Percentiles rank a stretch among this genome's conserved stretches.
phyloP scores from a whole-genome alignment of 177 flowering plant species.

The Telopea speciosissima region DNA sequence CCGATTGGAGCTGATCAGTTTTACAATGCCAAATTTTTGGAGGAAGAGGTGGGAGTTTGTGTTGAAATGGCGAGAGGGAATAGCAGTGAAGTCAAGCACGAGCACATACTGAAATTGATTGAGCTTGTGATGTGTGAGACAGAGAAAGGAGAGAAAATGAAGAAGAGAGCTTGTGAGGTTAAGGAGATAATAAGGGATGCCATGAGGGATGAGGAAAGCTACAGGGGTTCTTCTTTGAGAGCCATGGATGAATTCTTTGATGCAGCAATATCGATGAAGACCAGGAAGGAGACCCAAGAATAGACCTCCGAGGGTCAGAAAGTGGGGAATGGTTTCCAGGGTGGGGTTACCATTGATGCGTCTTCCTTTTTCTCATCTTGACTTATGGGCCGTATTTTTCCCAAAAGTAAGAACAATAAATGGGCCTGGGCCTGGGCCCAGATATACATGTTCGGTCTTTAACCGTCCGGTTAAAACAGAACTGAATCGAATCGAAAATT shows the following conservation, averaged over 20 bases:
- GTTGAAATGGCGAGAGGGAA: conserved; percentile 5
- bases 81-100: not conserved
- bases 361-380: too few relatives aligned
- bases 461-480: too few relatives aligned
- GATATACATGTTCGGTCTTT: too few relatives aligned
- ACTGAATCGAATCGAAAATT: too few relatives aligned
- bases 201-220: conserved; percentile 14
- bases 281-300: too few relatives aligned
- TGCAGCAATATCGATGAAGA: not conserved
- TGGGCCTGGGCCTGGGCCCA: too few relatives aligned
- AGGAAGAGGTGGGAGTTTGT: conserved; percentile 3
- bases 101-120: conserved; percentile 17
- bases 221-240: conserved; percentile 25
- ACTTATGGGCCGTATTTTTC: too few relatives aligned
- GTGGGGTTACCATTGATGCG: too few relatives aligned
- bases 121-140: conserved; percentile 26
- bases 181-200: conserved; percentile 21
- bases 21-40: not conserved
- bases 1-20: not conserved
- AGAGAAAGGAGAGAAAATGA: conserved; percentile 24
- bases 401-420: too few relatives aligned
- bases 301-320: too few relatives aligned
- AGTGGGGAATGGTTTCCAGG: too few relatives aligned
- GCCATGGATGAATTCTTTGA: conserved; percentile 28
- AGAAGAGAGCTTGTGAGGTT: conserved; percentile 22